phyloP scores from a whole-genome alignment of 129 eudicot species.

The Dittrichia graveolens region DNA sequence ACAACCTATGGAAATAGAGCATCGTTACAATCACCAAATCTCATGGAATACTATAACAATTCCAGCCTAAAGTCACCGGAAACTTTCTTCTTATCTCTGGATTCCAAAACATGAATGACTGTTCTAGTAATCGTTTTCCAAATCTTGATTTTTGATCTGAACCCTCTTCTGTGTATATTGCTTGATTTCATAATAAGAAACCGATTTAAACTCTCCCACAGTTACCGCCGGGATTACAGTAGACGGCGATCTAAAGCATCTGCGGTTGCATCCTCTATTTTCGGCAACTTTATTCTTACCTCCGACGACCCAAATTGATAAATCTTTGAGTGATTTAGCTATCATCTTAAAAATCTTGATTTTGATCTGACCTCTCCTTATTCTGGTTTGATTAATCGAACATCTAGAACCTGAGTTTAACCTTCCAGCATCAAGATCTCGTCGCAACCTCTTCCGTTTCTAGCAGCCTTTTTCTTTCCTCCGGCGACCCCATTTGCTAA shows the following conservation, averaged over 20 bases:
- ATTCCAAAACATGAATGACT: slow-evolving; percentile 1
- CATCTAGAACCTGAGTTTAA: not conserved
- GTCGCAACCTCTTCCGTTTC: not conserved
- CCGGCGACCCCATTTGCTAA: not conserved
- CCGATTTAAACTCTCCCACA: not conserved
- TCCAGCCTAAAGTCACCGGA: not conserved
- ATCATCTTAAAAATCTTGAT: slow-evolving; percentile 22
- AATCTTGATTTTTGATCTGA: slow-evolving; percentile 1
- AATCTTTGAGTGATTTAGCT: slow-evolving; percentile 3
- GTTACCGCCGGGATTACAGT: not conserved
- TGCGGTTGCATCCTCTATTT: slow-evolving; percentile 5
- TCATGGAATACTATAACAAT: not conserved
- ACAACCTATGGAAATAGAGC: no score
- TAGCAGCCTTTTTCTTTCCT: not conserved
- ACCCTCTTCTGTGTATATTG: not conserved
- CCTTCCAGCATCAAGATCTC: not conserved
- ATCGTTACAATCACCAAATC: no score
- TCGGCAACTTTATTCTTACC: not conserved
- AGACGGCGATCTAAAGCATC: not conserved
- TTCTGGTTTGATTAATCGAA: not conserved
- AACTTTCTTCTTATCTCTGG: not conserved
- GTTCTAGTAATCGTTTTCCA: not conserved
- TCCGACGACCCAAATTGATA: slow-evolving; percentile 16
- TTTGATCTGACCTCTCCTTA: slow-evolving; percentile 19
- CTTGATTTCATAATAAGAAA: not conserved